Evolutionary conservation across 2,329 filamentous ascomycete genomes (phyloP).

Genomic region (Dactylellina parvicollis): DNA sequence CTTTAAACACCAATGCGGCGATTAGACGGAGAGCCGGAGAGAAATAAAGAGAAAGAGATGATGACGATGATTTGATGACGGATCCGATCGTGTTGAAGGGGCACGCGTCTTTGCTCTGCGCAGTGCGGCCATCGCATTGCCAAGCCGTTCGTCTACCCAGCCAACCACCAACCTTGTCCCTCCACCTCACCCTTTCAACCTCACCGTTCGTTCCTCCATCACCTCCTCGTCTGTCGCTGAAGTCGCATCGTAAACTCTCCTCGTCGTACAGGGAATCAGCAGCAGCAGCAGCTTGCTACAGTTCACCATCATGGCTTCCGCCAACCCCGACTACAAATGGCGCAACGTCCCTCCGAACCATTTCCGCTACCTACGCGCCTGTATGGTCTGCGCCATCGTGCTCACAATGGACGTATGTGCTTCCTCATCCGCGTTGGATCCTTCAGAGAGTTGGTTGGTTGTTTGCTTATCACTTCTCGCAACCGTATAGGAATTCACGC

Average conservation of each 20-base stretch:
- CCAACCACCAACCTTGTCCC: conserved; percentile 7
- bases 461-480: conserved; percentile 24
- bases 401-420: conserved; percentile 76
- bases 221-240: too few relatives aligned
- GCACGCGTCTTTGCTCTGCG: neutral
- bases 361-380: conserved; percentile 88
- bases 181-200: neutral
- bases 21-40: too few relatives aligned
- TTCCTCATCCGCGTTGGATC: neutral
- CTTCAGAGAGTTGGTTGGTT: conserved; percentile 13
- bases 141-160: neutral
- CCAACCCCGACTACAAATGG: conserved; percentile 49
- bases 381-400: conserved; percentile 98
- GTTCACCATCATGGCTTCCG: conserved; percentile 31
- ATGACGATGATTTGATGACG: neutral
- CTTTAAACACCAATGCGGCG: too few relatives aligned
- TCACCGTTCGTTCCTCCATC: neutral
- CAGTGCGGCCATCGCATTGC: neutral
- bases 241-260: neutral
- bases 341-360: conserved; percentile 69
- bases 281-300: conserved; percentile 1
- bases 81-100: neutral
- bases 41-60: too few relatives aligned
- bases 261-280: neutral
- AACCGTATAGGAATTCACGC: conserved; percentile 76